phyloP scores from a whole-genome alignment of 768 basidiomycete genomes.

The Lactifluus echinatus region DNA sequence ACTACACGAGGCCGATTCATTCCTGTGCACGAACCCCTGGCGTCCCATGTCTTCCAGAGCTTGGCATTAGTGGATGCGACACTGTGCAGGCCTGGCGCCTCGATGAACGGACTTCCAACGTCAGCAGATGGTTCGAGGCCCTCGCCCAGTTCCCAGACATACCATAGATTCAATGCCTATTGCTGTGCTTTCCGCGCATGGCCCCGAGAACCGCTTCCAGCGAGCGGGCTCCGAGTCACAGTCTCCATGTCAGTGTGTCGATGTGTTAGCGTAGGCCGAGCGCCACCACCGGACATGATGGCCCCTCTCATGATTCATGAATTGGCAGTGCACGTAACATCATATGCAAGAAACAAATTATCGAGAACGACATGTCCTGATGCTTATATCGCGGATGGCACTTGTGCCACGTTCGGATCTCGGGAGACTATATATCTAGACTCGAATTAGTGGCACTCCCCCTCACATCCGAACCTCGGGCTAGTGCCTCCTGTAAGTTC shows the following conservation, averaged over 20 bases:
- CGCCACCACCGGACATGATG: background rate
- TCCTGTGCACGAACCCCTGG: background rate
- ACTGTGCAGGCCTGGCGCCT: background rate
- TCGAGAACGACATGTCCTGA: background rate
- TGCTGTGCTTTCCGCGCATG: constrained; percentile 10
- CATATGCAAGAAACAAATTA: background rate
- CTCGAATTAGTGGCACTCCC: background rate
- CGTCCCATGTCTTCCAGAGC: background rate
- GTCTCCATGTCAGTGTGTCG: background rate
- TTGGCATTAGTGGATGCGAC: background rate
- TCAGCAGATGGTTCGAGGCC: background rate
- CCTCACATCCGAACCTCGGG: background rate
- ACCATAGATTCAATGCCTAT: background rate
- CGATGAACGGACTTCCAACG: background rate
- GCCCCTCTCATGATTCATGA: background rate
- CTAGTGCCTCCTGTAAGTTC: background rate
- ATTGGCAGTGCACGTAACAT: background rate
- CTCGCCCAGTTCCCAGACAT: background rate
- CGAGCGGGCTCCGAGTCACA: background rate
- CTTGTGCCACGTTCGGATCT: background rate
- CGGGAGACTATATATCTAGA: constrained; percentile 4
- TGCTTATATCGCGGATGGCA: background rate
- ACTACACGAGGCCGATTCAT: background rate
- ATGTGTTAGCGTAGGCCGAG: background rate
- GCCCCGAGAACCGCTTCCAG: background rate